Evolutionary conservation across 2,329 filamentous ascomycete genomes (phyloP).

Genomic region (Fusarium cicatricum): DNA sequence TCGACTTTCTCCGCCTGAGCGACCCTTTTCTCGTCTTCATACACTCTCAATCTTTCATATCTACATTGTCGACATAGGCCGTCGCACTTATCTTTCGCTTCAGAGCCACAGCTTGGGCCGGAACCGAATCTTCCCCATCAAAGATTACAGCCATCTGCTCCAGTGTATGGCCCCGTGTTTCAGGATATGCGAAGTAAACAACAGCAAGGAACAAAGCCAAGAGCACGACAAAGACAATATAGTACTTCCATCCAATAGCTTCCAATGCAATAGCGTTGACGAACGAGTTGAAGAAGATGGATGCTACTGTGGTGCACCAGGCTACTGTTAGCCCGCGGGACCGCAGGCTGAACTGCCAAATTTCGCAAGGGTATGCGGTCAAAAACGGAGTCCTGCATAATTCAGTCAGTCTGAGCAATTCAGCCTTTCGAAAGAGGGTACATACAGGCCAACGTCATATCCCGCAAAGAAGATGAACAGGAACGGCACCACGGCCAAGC

Average conservation of each 20-base stretch:
- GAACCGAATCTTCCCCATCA: conserved; percentile 29
- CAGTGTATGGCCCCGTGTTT: conserved; percentile 45
- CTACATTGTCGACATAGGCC: conserved; percentile 1
- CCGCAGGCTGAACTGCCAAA: conserved; percentile 45
- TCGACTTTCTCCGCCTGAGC: too few species aligned
- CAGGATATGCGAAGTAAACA: conserved; percentile 41
- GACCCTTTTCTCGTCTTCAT: neutral
- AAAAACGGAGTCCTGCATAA: conserved; percentile 50
- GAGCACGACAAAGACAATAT: conserved; percentile 30
- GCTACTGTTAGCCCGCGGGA: conserved; percentile 52
- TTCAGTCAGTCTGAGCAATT: neutral
- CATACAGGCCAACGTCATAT: conserved; percentile 53
- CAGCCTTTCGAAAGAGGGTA: neutral
- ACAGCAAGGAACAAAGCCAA: conserved; percentile 29
- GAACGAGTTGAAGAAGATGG: conserved; percentile 49
- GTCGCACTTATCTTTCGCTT: conserved; percentile 21
- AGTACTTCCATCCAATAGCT: conserved; percentile 31
- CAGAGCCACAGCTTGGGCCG: conserved; percentile 7
- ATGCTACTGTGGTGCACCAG: conserved; percentile 50
- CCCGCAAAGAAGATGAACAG: conserved; percentile 58
- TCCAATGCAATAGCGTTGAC: conserved; percentile 44
- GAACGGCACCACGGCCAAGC: conserved; percentile 56
- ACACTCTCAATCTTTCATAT: neutral
- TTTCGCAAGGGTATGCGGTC: conserved; percentile 53
- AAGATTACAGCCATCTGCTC: conserved; percentile 38